A percentile compares a stretch with the other conserved stretches of the same genome.
These are phyloP conservation scores for Alternaria metachromatica DNA, from an alignment of 2,329 filamentous ascomycete genomes.

Conservation along the genomic window DNA sequence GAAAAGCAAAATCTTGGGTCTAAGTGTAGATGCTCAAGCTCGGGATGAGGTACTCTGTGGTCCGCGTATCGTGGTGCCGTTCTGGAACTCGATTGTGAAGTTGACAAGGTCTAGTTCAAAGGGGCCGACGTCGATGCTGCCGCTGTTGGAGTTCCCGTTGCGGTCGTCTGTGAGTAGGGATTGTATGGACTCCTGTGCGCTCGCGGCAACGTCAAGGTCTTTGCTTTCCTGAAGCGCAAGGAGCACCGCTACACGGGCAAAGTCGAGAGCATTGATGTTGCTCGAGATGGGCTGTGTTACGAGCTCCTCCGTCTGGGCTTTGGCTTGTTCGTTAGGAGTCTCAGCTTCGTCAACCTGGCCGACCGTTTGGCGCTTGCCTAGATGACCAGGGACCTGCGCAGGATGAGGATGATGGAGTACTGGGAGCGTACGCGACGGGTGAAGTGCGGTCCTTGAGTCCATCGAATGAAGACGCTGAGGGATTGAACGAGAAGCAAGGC, in stretches of 20 bases:
- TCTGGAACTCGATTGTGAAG: slow-evolving; percentile 40
- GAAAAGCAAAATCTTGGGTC: not conserved
- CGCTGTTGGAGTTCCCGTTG: slow-evolving; percentile 31
- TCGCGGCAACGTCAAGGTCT: slow-evolving; percentile 49
- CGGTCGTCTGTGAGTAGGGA: slow-evolving; percentile 43
- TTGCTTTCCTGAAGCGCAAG: slow-evolving; percentile 53
- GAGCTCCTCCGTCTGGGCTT: slow-evolving; percentile 19
- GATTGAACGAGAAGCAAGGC: slow-evolving; percentile 42
- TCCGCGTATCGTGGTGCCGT: slow-evolving; percentile 41
- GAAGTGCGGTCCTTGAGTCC: slow-evolving; percentile 23
- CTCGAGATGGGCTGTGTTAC: slow-evolving; percentile 42
- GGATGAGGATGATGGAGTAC: slow-evolving; percentile 33
- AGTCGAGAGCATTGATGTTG: slow-evolving; percentile 50
- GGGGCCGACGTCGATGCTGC: slow-evolving; percentile 35
- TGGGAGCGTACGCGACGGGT: slow-evolving; percentile 33
- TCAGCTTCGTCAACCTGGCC: slow-evolving; percentile 41
- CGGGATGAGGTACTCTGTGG: slow-evolving; percentile 6
- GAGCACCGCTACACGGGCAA: slow-evolving; percentile 55
- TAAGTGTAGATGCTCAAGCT: not conserved
- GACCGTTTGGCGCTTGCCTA: slow-evolving; percentile 35
- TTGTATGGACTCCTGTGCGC: slow-evolving; percentile 54
- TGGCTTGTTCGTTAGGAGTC: slow-evolving; percentile 27
- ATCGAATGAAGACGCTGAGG: slow-evolving; percentile 22
- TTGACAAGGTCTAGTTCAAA: slow-evolving; percentile 42
- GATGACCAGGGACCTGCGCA: slow-evolving; percentile 8